Evolutionary conservation across 176 grass and related monocot genomes (phyloP).

Genomic region (Cenchrus purpureus): DNA sequence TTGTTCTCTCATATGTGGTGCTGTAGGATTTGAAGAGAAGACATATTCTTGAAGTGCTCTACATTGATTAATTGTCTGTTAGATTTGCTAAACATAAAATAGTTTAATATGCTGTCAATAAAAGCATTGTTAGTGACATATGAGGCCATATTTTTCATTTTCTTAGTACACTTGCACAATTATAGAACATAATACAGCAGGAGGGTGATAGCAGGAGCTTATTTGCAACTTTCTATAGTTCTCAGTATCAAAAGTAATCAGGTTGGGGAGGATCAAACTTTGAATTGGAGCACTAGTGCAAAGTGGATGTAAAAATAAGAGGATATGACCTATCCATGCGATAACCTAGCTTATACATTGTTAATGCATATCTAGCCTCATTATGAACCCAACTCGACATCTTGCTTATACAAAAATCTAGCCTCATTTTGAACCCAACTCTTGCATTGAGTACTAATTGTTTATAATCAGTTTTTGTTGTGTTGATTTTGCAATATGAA

Average conservation of each 20-base stretch:
- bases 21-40: not conserved
- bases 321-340: not conserved
- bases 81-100: not conserved
- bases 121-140: not conserved
- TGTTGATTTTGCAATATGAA: too few species aligned
- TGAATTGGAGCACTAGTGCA: not conserved
- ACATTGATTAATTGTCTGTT: not conserved
- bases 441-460: not conserved
- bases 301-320: not conserved
- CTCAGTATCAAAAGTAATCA: not conserved
- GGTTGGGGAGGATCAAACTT: not conserved
- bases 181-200: not conserved
- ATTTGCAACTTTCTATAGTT: not conserved
- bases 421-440: not conserved
- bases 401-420: not conserved
- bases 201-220: too few species aligned
- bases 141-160: not conserved
- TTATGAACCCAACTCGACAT: not conserved
- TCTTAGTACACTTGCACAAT: not conserved
- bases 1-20: not conserved
- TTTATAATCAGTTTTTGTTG: not conserved
- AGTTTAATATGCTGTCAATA: not conserved
- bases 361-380: not conserved
- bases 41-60: not conserved
- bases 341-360: constrained; percentile 15